Evolutionary conservation across 805 yeast genomes (phyloP), one percentile per base, ranked within the genome.

Genomic region (Helenozyma rhizophorensis): DNA sequence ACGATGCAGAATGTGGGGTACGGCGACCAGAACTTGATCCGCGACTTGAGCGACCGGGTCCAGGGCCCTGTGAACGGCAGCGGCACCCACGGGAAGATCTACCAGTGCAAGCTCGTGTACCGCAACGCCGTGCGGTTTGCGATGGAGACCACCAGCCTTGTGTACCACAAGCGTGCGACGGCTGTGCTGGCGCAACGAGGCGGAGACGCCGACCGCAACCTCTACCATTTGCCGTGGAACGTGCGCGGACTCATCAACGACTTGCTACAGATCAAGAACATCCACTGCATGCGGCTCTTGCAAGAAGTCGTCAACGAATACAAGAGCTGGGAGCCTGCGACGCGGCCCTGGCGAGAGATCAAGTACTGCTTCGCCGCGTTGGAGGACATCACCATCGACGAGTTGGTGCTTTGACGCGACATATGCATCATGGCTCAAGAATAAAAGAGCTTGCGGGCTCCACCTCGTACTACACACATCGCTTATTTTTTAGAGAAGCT

Each of bases 191-290:
- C 32, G 8, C n/a, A n/a, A n/a, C n/a, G n/a, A n/a, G n/a, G n/a
- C n/a, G n/a, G n/a, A n/a, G 41, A 34, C 10, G 14, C 22, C 14
- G 47, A 43, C 24, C 32, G 34, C 12, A 53, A 48, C 28, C 35
- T 54, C 34, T 60, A 48, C 37, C 48, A 51, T 24, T 28, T 66
- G 14, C 69, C 72, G 3, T 65, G 70, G 70, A 54, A 54, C 29
- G 40, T 62, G 6, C 53, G 71, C 16, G 61, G 62, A n/a, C 40
- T 64, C 23, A 27, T 66, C 9, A 53, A 65, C 23, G 68, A 65
- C 30, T 45, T 66, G 24, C 36, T 56, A 13, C 41, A 46, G 19
- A 45, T 62, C 13, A 56, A 57, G 32, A 59, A 65, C 40, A 52
- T 66, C 9, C 42, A 44, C 6, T 54, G 50, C 35, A 26, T 41